Evolutionary conservation across 2,329 filamentous ascomycete genomes (phyloP).

Genomic region (Fusarium odoratissimum): DNA sequence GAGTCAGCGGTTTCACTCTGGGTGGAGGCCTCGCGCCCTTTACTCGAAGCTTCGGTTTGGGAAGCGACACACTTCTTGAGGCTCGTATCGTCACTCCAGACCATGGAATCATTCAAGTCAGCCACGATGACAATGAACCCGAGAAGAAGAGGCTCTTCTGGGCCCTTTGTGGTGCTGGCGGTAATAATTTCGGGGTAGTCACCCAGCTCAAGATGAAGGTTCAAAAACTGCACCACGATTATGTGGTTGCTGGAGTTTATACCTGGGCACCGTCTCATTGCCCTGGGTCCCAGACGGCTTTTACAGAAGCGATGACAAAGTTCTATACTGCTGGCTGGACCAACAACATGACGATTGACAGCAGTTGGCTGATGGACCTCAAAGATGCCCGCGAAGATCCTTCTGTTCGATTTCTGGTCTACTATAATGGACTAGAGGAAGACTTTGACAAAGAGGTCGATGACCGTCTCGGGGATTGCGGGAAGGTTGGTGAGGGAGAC

Average conservation of each 20-base stretch:
- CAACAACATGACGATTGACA: constrained; percentile 46
- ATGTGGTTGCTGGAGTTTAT: constrained; percentile 44
- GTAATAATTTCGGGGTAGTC: constrained; percentile 55
- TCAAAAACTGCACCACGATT: constrained; percentile 8
- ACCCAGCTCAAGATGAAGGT: constrained; percentile 46
- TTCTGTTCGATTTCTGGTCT: constrained; percentile 27
- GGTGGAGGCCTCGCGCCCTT: constrained; percentile 52
- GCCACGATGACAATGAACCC: accelerated
- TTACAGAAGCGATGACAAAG: constrained; percentile 37
- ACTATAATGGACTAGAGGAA: constrained; percentile 18
- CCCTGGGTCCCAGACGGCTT: not conserved
- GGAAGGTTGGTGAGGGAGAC: accelerated
- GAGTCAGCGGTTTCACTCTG: constrained; percentile 53
- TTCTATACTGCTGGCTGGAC: constrained; percentile 46
- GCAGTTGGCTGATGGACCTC: constrained; percentile 32
- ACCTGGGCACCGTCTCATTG: constrained; percentile 16
- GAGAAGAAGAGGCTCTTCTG: constrained; percentile 49
- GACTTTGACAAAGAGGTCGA: constrained; percentile 15
- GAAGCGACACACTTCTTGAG: constrained; percentile 18
- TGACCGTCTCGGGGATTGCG: not conserved
- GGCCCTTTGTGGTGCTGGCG: constrained; percentile 54
- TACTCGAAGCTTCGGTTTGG: constrained; percentile 41
- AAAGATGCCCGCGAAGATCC: not conserved
- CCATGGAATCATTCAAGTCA: not conserved
- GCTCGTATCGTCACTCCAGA: constrained; percentile 9